These are phyloP conservation scores for Monilinia aucupariae DNA, from an alignment of 2,329 filamentous ascomycete genomes.

Conservation along the genomic window DNA sequence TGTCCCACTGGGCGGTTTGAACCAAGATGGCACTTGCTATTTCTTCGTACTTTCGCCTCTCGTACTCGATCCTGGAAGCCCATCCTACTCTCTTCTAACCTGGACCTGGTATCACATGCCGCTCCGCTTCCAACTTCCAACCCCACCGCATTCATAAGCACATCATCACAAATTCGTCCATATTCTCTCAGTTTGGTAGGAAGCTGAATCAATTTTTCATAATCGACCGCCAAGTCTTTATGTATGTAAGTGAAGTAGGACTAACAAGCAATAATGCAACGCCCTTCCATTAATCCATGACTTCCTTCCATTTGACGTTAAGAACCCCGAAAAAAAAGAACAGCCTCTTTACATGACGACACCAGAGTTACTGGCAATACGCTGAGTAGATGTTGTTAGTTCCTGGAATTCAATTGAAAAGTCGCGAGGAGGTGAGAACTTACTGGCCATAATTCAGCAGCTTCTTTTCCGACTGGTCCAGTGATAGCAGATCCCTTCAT, in stretches of 20 bases:
- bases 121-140: background rate
- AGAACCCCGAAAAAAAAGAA: slow-evolving; percentile 31
- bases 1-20: background rate
- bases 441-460: slow-evolving; percentile 98
- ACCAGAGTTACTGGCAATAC: slow-evolving; percentile 99
- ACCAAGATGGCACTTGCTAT: background rate
- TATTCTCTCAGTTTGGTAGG: slow-evolving; percentile 10
- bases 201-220: slow-evolving; percentile 18
- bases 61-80: background rate
- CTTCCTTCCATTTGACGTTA: slow-evolving; percentile 16
- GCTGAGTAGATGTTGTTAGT: slow-evolving; percentile 46
- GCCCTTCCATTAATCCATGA: slow-evolving; percentile 17
- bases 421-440: slow-evolving; percentile 38
- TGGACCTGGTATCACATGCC: background rate
- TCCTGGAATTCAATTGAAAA: slow-evolving; percentile 32
- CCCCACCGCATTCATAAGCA: background rate
- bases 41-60: background rate
- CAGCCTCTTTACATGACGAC: slow-evolving; percentile 86
- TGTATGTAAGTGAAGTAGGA: slow-evolving; percentile 15
- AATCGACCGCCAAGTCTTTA: slow-evolving; percentile 14
- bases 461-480: slow-evolving; percentile 98
- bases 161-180: slow-evolving; percentile 6
- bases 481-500: slow-evolving; percentile 99
- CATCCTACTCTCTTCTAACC: background rate
- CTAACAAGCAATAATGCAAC: slow-evolving; percentile 16